Base-by-base conservation (phyloP, 805 yeast species). In the Zygotorulaspora sp. region DNA sequence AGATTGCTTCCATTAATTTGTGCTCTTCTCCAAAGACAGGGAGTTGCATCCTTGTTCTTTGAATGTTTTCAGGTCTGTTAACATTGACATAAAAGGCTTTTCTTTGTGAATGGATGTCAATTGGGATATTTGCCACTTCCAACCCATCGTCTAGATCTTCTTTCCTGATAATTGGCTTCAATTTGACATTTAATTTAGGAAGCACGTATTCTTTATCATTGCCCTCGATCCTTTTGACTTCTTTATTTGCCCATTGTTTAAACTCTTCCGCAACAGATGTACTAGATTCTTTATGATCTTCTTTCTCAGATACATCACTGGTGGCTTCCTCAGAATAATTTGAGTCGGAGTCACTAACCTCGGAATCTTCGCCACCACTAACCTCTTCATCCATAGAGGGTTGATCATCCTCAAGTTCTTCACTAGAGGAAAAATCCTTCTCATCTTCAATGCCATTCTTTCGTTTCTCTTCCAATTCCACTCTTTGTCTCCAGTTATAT, bases 21-120 rank as follows among this genome's bases (percentile, higher is more conserved):
- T 86, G 95, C 55, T 92, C 99, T 60, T 87, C 95, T 5, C 81
- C 81, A 45, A 76, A 83, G 0, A 92, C 97, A 0, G 99, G 99
- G 13, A 92, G 66, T 36, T 78, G 72, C 63, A 78, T 67, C 45
- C 98, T 70, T 21, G 70, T 70, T 14, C 67, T 57, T 55, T 87
- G 95, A 15, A 90, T 75, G 18, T 74, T 80, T 0, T 71, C 75
- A 2, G 77, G 55, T 50, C 98, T 71, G 7, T 70, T 68, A 1
- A 90, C 83, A 11, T 75, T 67, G 6, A 88, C 90, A 43, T 65
- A 83, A 39, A 73, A 74, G 0, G 90, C 79, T 43, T 78, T 73
- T 52, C 95, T 68, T 4, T 43, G 47, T 3, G 61, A 50, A 10
- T 36, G 51, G 37, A 73, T 75, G 53, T 81, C 71, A 5, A 82